These are phyloP conservation scores for Cutaneotrichosporon cutaneum DNA, from an alignment of 1,284 basidiomycete species.

Conservation along the genomic window DNA sequence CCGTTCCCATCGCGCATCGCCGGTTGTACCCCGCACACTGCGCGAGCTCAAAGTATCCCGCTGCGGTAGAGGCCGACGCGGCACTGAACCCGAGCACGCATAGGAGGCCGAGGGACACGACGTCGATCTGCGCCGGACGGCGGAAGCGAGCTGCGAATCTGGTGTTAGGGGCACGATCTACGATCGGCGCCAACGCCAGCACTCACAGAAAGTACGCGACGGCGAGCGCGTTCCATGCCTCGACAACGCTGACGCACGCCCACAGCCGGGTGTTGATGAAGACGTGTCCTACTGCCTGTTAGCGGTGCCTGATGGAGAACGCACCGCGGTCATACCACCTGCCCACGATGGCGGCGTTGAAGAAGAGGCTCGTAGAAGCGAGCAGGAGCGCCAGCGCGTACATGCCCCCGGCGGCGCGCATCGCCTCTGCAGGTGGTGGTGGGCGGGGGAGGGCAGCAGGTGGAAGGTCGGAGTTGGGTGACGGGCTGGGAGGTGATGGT, in stretches of 20 bases:
- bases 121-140: background rate
- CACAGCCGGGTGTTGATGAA: slow-evolving; percentile 1
- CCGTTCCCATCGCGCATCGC: background rate
- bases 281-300: slow-evolving; percentile 2
- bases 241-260: background rate
- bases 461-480: background rate
- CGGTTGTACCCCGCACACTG: slow-evolving; percentile 2
- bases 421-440: background rate
- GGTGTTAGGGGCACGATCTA: too few species aligned
- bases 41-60: background rate
- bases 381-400: background rate
- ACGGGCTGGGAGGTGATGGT: background rate
- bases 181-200: background rate
- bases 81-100: background rate
- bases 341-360: background rate
- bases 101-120: background rate
- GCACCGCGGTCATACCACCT: slow-evolving; percentile 6
- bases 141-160: background rate
- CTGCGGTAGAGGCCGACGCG: background rate
- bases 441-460: background rate
- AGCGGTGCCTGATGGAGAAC: background rate
- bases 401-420: background rate
- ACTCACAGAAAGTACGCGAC: background rate
- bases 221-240: background rate
- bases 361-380: background rate